phyloP scores from a whole-genome alignment of 331 rosid species.

The Stylosanthes scabra region DNA sequence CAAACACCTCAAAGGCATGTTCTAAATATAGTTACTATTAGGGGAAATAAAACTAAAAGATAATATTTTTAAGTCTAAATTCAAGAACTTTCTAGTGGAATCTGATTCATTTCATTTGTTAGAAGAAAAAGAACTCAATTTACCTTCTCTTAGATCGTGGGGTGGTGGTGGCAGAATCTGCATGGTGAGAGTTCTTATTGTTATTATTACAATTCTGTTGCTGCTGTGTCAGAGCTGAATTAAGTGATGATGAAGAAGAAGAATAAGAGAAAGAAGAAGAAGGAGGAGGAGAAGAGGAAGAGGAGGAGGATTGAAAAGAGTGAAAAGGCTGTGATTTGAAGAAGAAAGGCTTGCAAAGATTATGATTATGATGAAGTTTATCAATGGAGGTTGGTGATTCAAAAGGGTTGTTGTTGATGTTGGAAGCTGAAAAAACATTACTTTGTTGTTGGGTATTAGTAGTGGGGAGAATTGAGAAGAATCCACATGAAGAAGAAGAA shows the following conservation, averaged over 20 bases:
- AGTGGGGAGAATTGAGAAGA: slow-evolving; percentile 35
- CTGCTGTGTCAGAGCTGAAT: slow-evolving; percentile 42
- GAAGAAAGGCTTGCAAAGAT: slow-evolving; percentile 87
- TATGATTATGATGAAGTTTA: slow-evolving; percentile 56
- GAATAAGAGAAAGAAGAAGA: too few relatives aligned
- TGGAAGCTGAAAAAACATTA: slow-evolving; percentile 36
- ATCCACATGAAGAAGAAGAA: slow-evolving; percentile 29
- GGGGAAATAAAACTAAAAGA: neutral
- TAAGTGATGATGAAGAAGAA: slow-evolving; percentile 46
- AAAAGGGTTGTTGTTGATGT: slow-evolving; percentile 59
- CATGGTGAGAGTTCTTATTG: slow-evolving; percentile 42
- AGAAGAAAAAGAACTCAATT: neutral
- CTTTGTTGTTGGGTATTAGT: slow-evolving; percentile 14
- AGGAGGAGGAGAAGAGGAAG: slow-evolving; percentile 44
- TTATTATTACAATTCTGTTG: neutral
- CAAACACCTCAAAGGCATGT: slow-evolving; percentile 2
- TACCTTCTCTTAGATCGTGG: slow-evolving; percentile 93
- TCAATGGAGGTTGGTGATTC: slow-evolving; percentile 48
- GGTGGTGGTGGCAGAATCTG: slow-evolving; percentile 52
- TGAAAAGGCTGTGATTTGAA: slow-evolving; percentile 54
- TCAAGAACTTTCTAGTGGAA: slow-evolving; percentile 3
- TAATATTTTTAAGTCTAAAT: slow-evolving; percentile 23
- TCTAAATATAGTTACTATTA: too few relatives aligned
- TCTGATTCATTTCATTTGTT: neutral
- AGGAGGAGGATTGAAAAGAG: slow-evolving; percentile 40